Evolutionary conservation across 1,139 yeast genomes (phyloP), one percentile per base, ranked within the genome.

Genomic region (Debaryomycetaceae sp.): DNA sequence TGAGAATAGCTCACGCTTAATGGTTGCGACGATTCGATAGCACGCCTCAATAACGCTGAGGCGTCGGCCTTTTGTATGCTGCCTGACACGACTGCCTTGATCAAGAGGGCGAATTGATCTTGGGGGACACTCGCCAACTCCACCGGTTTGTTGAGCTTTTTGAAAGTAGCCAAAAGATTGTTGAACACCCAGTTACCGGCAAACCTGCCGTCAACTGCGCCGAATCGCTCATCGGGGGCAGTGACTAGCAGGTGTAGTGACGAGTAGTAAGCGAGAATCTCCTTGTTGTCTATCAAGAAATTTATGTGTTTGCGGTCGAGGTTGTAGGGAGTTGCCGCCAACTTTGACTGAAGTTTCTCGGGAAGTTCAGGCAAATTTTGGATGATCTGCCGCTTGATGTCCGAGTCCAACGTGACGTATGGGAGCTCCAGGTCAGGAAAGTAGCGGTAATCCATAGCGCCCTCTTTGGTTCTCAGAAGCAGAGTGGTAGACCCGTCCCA

Each of bases 341-440:
- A 55, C 23, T 52, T 56, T n/a, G 56, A 54, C 18, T 86, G 51
- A 3, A 75, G 54, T 4, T 60, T 61, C 35, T 84, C 93, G 0
- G 96, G 93, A 2, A 80, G 56, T 16, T 57, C 66, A 0, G 93
- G 91, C 33, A 88, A 51, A 0, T 41, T 35, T 0, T 48, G 34
- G 12, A 45, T 43, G 1, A 86, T 56, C 4, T 65, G 65, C 0
- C 53, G 40, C 2, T 39, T 42, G 13, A 67, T 62, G 4, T 38
- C 31, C 2, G 60, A 40, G 26, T 73, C 61, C 8, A 91, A 53
- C 30, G 49, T 44, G 4, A 89, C 58, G 0, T 61, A 57, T 0
- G 93, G 88, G 16, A 91, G 59, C 50, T 93, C 98, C 1, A 95
- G 84, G 49, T 91, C 98, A 0, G 97, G 96, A 69, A 91, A 82